Evolutionary conservation across 257 asterid genomes (phyloP).

Genomic region (Lithospermum erythrorhizon): DNA sequence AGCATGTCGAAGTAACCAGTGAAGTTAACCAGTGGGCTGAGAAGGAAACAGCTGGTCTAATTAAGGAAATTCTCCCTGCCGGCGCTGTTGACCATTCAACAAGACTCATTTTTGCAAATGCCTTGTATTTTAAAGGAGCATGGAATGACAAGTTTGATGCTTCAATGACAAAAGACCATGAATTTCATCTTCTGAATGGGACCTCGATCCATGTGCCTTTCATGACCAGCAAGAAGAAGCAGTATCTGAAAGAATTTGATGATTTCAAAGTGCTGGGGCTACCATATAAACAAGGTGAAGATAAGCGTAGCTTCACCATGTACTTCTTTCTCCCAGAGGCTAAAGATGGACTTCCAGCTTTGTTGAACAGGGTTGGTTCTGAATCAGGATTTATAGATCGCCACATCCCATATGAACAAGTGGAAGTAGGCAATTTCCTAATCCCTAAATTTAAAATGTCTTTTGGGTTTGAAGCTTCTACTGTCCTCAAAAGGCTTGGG

Average conservation of each 20-base stretch:
- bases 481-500: slow-evolving; percentile 22
- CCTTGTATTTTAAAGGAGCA: slow-evolving; percentile 28
- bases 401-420: slow-evolving; percentile 17
- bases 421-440: slow-evolving; percentile 15
- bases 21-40: slow-evolving; percentile 36
- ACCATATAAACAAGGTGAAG: slow-evolving; percentile 26
- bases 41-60: slow-evolving; percentile 24
- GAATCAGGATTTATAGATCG: slow-evolving; percentile 24
- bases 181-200: slow-evolving; percentile 25
- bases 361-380: slow-evolving; percentile 17
- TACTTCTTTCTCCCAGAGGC: slow-evolving; percentile 32
- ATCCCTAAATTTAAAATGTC: slow-evolving; percentile 32
- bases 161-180: slow-evolving; percentile 15
- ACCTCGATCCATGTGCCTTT: slow-evolving; percentile 21
- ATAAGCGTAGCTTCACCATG: slow-evolving; percentile 28
- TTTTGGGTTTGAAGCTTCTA: slow-evolving; percentile 31
- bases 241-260: slow-evolving; percentile 12
- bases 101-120: slow-evolving; percentile 28
- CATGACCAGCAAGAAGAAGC: slow-evolving; percentile 26
- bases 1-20: slow-evolving; percentile 21
- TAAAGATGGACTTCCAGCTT: slow-evolving; percentile 23
- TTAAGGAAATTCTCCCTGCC: slow-evolving; percentile 29
- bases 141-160: slow-evolving; percentile 27
- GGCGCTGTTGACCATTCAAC: slow-evolving; percentile 16
- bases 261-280: slow-evolving; percentile 28